Evolutionary conservation across 75 land plant genomes (phyloP).

Genomic region (Isoetes taiwanensis): DNA sequence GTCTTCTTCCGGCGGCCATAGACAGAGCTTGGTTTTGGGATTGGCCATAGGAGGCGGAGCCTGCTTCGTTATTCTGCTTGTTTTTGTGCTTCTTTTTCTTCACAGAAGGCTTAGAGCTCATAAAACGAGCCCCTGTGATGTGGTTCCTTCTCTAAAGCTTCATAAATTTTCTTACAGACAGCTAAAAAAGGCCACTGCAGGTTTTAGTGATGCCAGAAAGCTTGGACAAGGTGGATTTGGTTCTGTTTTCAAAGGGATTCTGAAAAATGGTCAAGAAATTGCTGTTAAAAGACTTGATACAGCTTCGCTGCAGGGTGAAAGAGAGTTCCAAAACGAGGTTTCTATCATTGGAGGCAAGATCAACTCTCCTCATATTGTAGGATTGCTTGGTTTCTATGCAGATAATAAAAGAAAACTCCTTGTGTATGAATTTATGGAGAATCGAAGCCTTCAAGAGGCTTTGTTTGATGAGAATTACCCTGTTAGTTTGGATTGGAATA

Average conservation of each 20-base stretch:
- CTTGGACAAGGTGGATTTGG: conserved; percentile 96
- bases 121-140: too few species aligned
- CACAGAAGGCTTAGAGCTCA: too few species aligned
- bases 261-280: conserved; percentile 22
- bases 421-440: conserved; percentile 80
- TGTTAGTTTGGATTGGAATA: conserved; percentile 30
- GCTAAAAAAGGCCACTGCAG: conserved; percentile 59
- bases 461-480: conserved; percentile 36
- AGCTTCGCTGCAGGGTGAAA: conserved; percentile 78
- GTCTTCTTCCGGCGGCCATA: too few species aligned
- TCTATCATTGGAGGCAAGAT: conserved; percentile 58
- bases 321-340: conserved; percentile 91
- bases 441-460: conserved; percentile 83
- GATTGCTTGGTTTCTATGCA: conserved; percentile 53
- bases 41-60: too few species aligned
- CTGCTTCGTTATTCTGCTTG: too few species aligned
- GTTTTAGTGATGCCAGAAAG: conserved; percentile 37
- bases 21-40: too few species aligned
- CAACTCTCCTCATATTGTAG: conserved; percentile 33
- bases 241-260: conserved; percentile 49
- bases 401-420: conserved; percentile 43
- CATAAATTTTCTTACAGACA: conserved; percentile 42
- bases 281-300: conserved; percentile 84
- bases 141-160: conserved; percentile 6
- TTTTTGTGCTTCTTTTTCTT: too few species aligned